These are phyloP conservation scores for Artomyces pyxidatus DNA, from an alignment of 768 basidiomycete species.

Conservation along the genomic window DNA sequence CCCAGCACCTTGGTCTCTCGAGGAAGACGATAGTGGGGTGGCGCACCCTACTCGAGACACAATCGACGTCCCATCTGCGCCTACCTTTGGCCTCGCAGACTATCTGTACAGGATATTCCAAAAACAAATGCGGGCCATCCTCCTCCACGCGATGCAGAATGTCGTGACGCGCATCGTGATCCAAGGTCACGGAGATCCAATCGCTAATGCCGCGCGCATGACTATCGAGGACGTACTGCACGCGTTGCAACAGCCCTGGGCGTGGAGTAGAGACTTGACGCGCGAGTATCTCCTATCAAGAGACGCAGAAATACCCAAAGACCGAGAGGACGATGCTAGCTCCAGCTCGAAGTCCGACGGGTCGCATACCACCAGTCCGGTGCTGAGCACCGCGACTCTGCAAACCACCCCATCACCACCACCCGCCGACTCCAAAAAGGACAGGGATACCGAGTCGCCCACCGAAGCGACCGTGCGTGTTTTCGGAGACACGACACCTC, in stretches of 20 bases:
- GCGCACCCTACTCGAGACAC: slow-evolving; percentile 43
- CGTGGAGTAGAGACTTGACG: slow-evolving; percentile 71
- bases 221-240: slow-evolving; percentile 49
- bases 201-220: slow-evolving; percentile 47
- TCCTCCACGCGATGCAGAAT: slow-evolving; percentile 61
- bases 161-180: slow-evolving; percentile 58
- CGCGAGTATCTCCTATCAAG: slow-evolving; percentile 19
- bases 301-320: slow-evolving; percentile 12
- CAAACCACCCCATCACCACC: slow-evolving; percentile 77
- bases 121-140: slow-evolving; percentile 49
- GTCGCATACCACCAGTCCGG: slow-evolving; percentile 63
- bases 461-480: slow-evolving; percentile 18
- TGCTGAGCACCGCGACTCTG: slow-evolving; percentile 63
- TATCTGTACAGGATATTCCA: slow-evolving; percentile 50
- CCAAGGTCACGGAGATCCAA: slow-evolving; percentile 54
- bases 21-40: slow-evolving; percentile 8
- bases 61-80: slow-evolving; percentile 45
- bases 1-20: slow-evolving; percentile 58
- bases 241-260: slow-evolving; percentile 46
- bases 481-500: slow-evolving; percentile 40
- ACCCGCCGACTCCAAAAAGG: slow-evolving; percentile 35
- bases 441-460: slow-evolving; percentile 23
- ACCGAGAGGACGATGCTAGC: slow-evolving; percentile 38
- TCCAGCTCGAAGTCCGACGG: slow-evolving; percentile 42
- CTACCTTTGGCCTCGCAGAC: slow-evolving; percentile 57